Evolutionary conservation across 257 asterid genomes (phyloP), one percentile per base, ranked within the genome.

Genomic region (Plantago elongata): DNA sequence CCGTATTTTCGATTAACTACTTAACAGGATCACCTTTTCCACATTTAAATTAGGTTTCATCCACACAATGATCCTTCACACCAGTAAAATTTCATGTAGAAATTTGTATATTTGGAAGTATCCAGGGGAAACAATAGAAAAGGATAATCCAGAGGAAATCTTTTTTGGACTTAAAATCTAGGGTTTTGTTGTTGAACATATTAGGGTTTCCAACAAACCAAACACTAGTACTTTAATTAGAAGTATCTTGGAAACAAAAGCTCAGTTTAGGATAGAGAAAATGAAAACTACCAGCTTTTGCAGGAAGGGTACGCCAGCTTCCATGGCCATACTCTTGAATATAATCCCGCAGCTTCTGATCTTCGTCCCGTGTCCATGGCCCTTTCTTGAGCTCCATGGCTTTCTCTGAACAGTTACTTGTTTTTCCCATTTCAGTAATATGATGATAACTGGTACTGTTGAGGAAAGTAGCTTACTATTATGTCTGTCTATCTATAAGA

Each of bases 241-340:
- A 18, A 14, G 13, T 29, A 37, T 29, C 11, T 7, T 13, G 13
- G 11, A 18, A 29, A 18, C 40, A 34, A 34, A 34, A 34, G 9
- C 9, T 56, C 29, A 49, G 17, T 9, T n/a, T 9, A 15, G 54
- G 13, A 14, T 0, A 7, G 14, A 48, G 17, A 52, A 6, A 22
- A 22, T 22, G 27, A 22, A 51, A 12, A 1, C 7, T 67, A 81
- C 87, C 87, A 22, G 87, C 83, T 77, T 75, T 81, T 0, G 77
- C 71, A 5, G 87, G 87, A 51, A 81, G 87, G 1, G 83, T 71
- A 9, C 83, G 72, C 87, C 87, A 81, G 76, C 87, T 81, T 48
- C 87, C 87, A 60, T 75, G 87, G 72, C 84, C 87, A 58, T 81
- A 77, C 43, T 78, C 60, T 65, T 81, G 77, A 13, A 81, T 75